phyloP scores from a whole-genome alignment of 2,329 filamentous ascomycete species.

The Trematosphaeria pertusa region DNA sequence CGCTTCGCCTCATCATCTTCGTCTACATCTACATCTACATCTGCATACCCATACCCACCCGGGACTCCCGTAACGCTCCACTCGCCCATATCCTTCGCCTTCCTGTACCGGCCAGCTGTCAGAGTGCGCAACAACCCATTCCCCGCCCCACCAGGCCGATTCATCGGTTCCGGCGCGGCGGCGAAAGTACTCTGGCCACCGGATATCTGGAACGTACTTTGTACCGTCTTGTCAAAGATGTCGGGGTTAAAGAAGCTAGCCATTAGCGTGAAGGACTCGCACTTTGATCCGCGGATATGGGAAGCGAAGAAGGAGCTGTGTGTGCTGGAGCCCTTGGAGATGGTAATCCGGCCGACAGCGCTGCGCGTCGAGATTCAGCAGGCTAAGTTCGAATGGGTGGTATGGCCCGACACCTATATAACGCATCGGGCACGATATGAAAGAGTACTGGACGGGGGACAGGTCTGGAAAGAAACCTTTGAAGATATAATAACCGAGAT shows the following conservation, averaged over 20 bases:
- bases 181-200: not conserved
- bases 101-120: no score
- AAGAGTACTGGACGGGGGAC: not conserved
- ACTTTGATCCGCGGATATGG: not conserved
- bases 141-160: no score
- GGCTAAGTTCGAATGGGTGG: not conserved
- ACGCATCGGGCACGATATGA: not conserved
- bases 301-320: not conserved
- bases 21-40: no score
- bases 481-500: no score
- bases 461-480: not conserved
- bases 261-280: not conserved
- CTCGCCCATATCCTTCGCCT: not conserved
- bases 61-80: no score
- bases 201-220: not conserved
- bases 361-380: not conserved
- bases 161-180: no score
- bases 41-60: no score
- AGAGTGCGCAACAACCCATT: not conserved
- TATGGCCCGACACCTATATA: not conserved
- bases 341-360: not conserved
- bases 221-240: not conserved
- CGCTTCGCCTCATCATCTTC: no score
- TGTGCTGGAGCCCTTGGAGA: not conserved
- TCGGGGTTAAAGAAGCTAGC: not conserved